Conservation (phyloP, 2,329 filamentous ascomycete genomes). For the Pyricularia pennisetigena region DNA sequence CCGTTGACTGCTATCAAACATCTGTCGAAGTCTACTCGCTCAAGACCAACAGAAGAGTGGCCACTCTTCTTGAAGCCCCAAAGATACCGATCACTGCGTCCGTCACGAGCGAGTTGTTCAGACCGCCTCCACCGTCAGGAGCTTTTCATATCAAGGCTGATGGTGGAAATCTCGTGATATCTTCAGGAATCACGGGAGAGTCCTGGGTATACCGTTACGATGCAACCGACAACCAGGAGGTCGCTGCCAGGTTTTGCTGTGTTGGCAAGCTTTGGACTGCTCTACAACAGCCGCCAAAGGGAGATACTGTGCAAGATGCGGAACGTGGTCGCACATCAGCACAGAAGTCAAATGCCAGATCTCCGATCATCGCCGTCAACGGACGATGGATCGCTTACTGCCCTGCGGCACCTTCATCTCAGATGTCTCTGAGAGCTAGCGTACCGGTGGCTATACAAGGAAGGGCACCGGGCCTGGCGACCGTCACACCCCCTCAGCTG, state of each 20-base stretch:
- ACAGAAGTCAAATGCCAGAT: slow-evolving; percentile 37
- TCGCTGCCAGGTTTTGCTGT: slow-evolving; percentile 45
- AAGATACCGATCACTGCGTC: slow-evolving; percentile 49
- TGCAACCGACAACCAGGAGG: slow-evolving; percentile 26
- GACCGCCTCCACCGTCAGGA: slow-evolving; percentile 60
- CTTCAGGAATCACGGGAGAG: slow-evolving; percentile 78
- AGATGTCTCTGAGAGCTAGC: slow-evolving; percentile 59
- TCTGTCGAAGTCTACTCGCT: slow-evolving; percentile 84
- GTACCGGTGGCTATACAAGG: slow-evolving; percentile 45
- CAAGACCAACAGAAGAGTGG: slow-evolving; percentile 59
- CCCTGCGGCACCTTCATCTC: slow-evolving; percentile 61
- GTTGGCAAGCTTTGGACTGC: slow-evolving; percentile 90
- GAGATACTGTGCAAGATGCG: slow-evolving; percentile 33
- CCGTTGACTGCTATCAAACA: slow-evolving; percentile 65
- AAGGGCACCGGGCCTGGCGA: slow-evolving; percentile 45
- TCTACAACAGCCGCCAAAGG: slow-evolving; percentile 52
- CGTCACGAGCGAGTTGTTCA: slow-evolving; percentile 52
- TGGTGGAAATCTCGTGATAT: slow-evolving; percentile 60
- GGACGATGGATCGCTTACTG: slow-evolving; percentile 72
- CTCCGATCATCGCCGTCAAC: slow-evolving; percentile 58
- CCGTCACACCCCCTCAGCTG: slow-evolving; percentile 58
- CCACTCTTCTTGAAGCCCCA: slow-evolving; percentile 64
- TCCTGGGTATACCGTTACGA: slow-evolving; percentile 64
- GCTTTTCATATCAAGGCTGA: slow-evolving; percentile 66
- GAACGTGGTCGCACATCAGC: slow-evolving; percentile 28